phyloP scores from a whole-genome alignment of 148 eudicot species.

The Agrostemma githago region DNA sequence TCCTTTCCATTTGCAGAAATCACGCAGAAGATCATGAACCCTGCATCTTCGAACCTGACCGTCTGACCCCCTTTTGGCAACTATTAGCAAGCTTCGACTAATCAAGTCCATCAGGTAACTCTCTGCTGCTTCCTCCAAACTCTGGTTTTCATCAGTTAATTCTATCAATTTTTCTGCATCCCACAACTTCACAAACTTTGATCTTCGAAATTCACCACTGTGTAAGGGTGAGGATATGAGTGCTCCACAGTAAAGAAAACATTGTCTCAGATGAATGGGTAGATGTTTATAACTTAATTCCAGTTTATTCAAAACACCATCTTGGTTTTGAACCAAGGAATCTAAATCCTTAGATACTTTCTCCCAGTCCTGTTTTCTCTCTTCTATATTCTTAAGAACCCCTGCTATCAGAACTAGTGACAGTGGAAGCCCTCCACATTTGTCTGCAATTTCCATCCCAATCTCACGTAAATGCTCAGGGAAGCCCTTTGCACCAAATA shows the following conservation, averaged over 20 bases:
- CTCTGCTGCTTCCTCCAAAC: background rate
- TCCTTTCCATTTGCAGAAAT: background rate
- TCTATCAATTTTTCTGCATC: background rate
- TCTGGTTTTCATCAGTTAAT: background rate
- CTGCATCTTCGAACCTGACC: background rate
- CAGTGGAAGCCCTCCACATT: constrained; percentile 1
- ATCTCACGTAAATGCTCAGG: background rate
- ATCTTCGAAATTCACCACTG: background rate
- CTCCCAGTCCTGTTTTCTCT: background rate
- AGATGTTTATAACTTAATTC: constrained; percentile 5
- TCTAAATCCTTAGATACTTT: background rate
- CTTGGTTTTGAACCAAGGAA: background rate
- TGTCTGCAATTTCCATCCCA: background rate
- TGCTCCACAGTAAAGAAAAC: constrained; percentile 1
- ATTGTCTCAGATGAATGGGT: background rate
- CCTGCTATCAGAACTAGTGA: background rate
- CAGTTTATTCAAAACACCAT: background rate
- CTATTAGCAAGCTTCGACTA: background rate
- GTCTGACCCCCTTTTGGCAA: background rate
- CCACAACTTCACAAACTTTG: background rate
- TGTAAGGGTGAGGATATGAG: background rate
- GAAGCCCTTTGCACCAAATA: background rate
- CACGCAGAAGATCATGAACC: background rate
- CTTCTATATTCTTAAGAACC: background rate
- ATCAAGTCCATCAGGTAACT: background rate